A percentile compares a stretch with the other conserved stretches of the same genome.
Conservation (phyloP, 768 basidiomycete genomes). For the Amanita molliuscula region DNA sequence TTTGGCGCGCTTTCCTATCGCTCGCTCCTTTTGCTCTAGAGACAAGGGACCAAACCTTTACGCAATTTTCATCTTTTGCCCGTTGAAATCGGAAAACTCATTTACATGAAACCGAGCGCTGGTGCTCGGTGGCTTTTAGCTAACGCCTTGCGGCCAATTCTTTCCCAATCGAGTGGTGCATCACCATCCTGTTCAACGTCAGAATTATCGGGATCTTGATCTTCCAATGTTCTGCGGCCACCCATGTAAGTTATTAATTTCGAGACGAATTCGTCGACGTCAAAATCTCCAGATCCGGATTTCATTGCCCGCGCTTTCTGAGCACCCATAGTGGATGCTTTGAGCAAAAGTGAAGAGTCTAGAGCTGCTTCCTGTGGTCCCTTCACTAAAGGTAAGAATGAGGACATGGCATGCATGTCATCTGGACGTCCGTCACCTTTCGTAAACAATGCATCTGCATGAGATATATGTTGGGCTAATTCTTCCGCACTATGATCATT, state of each 20-base stretch:
- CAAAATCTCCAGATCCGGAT: conserved; percentile 80
- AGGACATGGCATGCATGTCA: neutral
- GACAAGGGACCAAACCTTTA: conserved; percentile 88
- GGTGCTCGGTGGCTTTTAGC: conserved; percentile 74
- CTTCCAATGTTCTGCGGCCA: conserved; percentile 40
- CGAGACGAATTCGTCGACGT: conserved; percentile 82
- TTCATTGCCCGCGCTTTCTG: conserved; percentile 90
- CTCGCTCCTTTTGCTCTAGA: conserved; percentile 75
- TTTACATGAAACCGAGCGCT: conserved; percentile 83
- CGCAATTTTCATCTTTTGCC: conserved; percentile 10
- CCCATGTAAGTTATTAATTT: conserved; percentile 73
- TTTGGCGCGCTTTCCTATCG: conserved; percentile 45
- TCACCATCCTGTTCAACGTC: conserved; percentile 42
- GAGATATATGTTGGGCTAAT: conserved; percentile 42
- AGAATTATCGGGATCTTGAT: conserved; percentile 31
- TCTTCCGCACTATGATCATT: conserved; percentile 48
- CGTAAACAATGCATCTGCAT: conserved; percentile 52
- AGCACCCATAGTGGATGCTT: conserved; percentile 69
- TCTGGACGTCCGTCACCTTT: conserved; percentile 20
- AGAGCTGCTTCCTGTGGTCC: conserved; percentile 84
- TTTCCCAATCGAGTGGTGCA: conserved; percentile 65
- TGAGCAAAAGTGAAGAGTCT: conserved; percentile 74
- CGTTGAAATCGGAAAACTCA: neutral
- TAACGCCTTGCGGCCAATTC: conserved; percentile 75
- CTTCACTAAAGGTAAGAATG: conserved; percentile 36